Conservation (phyloP, 345 rosid genomes). For the Lenwebbia sp. region DNA sequence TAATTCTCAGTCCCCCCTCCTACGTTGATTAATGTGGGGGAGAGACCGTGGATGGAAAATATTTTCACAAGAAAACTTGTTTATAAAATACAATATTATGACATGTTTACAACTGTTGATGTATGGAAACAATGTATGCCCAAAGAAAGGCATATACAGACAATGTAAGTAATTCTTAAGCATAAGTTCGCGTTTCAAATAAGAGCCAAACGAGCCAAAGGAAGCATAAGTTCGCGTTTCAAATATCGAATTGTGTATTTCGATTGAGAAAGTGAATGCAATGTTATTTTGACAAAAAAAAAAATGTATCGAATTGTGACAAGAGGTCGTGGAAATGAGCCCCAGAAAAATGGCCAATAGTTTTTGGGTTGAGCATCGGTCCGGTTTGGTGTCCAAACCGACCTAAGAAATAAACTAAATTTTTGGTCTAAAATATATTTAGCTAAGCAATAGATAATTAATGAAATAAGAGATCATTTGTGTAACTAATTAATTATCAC, state of each 20-base stretch:
- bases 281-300: too few species aligned
- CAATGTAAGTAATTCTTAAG: neutral
- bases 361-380: neutral
- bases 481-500: neutral
- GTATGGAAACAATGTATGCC: neutral
- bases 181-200: too few species aligned
- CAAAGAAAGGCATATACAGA: neutral
- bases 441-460: neutral
- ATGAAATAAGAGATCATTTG: neutral
- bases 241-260: neutral
- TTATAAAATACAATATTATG: neutral
- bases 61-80: neutral
- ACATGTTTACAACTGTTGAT: neutral
- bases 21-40: neutral
- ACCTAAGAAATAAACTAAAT: neutral
- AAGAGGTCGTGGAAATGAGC: neutral
- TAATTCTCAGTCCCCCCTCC: neutral
- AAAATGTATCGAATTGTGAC: neutral
- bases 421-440: neutral
- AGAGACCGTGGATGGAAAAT: neutral
- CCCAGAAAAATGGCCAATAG: neutral
- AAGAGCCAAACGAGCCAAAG: neutral
- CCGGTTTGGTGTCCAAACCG: neutral
- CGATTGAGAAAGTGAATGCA: too few species aligned
- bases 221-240: neutral